Percentiles rank a stretch among this genome's conserved stretches.
Evolutionary conservation across 257 asterid genomes (phyloP).

Genomic region (Anisodus acutangulus): DNA sequence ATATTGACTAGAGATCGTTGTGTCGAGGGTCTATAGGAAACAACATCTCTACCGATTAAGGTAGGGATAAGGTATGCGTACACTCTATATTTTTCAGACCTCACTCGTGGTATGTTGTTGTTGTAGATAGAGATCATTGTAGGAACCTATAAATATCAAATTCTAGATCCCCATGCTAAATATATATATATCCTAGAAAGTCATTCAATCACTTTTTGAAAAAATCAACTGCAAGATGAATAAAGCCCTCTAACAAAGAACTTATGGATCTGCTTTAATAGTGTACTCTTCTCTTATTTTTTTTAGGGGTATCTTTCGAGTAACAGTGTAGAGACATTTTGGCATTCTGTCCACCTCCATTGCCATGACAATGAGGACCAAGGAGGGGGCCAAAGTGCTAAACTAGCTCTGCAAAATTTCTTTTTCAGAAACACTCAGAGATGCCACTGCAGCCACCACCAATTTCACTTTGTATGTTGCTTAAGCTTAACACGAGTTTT

Average conservation of each 20-base stretch:
- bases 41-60: no score
- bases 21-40: no score
- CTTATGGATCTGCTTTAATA: neutral
- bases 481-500: neutral
- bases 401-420: slow-evolving; percentile 54
- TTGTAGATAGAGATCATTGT: no score
- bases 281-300: neutral
- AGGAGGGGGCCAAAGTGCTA: slow-evolving; percentile 67
- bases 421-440: slow-evolving; percentile 44
- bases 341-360: slow-evolving; percentile 81
- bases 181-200: no score
- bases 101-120: no score
- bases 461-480: neutral
- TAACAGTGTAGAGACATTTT: slow-evolving; percentile 56
- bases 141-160: no score
- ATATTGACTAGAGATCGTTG: no score
- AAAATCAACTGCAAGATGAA: neutral
- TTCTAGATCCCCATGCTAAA: neutral
- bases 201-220: slow-evolving; percentile 26
- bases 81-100: no score
- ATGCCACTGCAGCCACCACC: neutral
- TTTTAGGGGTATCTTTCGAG: slow-evolving; percentile 51
- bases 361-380: neutral
- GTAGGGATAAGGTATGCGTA: no score
- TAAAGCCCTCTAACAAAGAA: neutral